Evolutionary conservation across 805 yeast species (phyloP).

Genomic region (Yarrowia sp.): DNA sequence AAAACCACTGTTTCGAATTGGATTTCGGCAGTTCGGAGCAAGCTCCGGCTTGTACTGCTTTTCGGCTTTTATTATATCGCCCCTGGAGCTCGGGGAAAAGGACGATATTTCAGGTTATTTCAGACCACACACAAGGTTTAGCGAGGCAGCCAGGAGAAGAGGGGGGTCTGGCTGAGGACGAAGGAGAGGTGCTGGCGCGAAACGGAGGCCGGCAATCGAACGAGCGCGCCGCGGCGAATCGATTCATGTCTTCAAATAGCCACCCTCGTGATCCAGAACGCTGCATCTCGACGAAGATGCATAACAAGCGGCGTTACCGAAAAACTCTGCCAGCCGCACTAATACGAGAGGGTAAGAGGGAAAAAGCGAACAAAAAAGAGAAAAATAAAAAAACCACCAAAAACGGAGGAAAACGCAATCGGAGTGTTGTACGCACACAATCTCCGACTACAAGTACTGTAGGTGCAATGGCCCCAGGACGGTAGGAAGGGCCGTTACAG

Average conservation of each 20-base stretch:
- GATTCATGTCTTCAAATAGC: not conserved
- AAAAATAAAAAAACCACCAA: not conserved
- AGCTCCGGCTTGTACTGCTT: not conserved
- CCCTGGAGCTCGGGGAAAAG: constrained; percentile 9
- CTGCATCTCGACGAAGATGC: not conserved
- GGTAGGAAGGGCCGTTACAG: no score
- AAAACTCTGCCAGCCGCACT: constrained; percentile 9
- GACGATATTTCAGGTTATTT: not conserved
- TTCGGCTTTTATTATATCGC: not conserved
- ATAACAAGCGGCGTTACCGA: constrained; percentile 3
- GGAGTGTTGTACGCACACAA: no score
- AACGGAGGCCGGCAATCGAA: no score
- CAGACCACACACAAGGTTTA: not conserved
- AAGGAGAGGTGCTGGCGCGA: no score
- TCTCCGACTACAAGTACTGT: no score
- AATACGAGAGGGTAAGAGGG: constrained; percentile 8
- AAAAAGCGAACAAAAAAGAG: not conserved
- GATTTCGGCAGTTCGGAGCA: no score
- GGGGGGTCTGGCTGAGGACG: no score
- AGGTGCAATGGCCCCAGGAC: no score
- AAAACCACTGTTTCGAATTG: no score
- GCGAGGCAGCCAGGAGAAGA: not conserved
- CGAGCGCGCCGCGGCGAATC: not conserved
- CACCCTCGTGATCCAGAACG: no score
- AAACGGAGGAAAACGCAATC: no score